phyloP scores from a whole-genome alignment of 2,329 filamentous ascomycete genomes.

The Geosmithia putterillii region DNA sequence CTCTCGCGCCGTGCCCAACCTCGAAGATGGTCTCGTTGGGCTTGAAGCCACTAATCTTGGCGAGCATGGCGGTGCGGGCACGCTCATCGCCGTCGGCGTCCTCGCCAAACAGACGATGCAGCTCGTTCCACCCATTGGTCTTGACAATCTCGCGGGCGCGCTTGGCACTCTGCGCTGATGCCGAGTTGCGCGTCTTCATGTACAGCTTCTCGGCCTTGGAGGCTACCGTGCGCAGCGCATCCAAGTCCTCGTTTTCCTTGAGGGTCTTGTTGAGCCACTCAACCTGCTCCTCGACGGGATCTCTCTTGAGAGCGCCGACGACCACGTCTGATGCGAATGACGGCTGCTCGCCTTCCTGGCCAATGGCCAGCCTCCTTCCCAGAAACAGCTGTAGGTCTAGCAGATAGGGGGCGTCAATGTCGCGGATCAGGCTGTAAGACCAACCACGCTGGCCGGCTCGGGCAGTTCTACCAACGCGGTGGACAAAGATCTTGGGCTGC shows the following conservation, averaged over 20 bases:
- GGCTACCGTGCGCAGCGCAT: slow-evolving; percentile 58
- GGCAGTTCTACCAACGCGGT: slow-evolving; percentile 90
- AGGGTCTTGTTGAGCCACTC: slow-evolving; percentile 79
- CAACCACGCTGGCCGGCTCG: slow-evolving; percentile 86
- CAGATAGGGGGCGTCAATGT: slow-evolving; percentile 82
- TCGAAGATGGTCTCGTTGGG: slow-evolving; percentile 96
- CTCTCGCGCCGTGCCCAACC: slow-evolving; percentile 64
- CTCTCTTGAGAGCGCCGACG: slow-evolving; percentile 62
- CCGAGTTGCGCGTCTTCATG: slow-evolving; percentile 76
- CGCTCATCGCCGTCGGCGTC: slow-evolving; percentile 53
- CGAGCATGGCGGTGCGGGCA: slow-evolving; percentile 75
- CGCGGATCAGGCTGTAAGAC: slow-evolving; percentile 86
- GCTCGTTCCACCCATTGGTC: slow-evolving; percentile 56
- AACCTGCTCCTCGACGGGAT: slow-evolving; percentile 59
- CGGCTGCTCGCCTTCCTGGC: slow-evolving; percentile 41
- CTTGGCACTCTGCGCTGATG: slow-evolving; percentile 82
- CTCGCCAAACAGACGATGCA: slow-evolving; percentile 72
- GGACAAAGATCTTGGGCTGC: slow-evolving; percentile 92
- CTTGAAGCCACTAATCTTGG: slow-evolving; percentile 75
- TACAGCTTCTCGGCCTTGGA: slow-evolving; percentile 89
- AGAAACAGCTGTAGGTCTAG: slow-evolving; percentile 91
- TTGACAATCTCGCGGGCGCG: slow-evolving; percentile 67
- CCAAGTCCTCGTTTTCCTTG: slow-evolving; percentile 62
- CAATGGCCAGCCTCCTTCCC: slow-evolving; percentile 69
- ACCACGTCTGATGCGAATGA: slow-evolving; percentile 78